phyloP scores from a whole-genome alignment of 768 basidiomycete genomes.

The Tubosaeta brunneosetosa region DNA sequence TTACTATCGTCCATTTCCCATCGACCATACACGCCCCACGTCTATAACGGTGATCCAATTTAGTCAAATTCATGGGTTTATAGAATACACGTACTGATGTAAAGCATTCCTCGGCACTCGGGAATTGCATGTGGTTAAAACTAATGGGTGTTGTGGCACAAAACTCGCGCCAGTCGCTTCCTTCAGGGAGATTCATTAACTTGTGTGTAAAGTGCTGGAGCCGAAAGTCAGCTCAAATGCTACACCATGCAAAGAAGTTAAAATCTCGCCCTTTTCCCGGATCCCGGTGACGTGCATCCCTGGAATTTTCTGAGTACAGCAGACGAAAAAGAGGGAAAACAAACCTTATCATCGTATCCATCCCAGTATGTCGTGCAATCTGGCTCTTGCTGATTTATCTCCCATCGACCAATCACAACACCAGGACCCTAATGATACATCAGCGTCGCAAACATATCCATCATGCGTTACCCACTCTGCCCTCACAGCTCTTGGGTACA shows the following conservation, averaged over 20 bases:
- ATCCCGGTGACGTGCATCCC: constrained; percentile 24
- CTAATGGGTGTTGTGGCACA: constrained; percentile 32
- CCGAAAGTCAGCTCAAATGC: no score
- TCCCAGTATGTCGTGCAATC: constrained; percentile 26
- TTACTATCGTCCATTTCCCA: constrained; percentile 23
- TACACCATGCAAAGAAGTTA: no score
- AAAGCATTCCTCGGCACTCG: constrained; percentile 15
- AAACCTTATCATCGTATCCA: constrained; percentile 23
- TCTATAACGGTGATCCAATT: constrained; percentile 6
- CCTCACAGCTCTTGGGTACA: constrained; percentile 21
- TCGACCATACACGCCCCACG: constrained; percentile 19
- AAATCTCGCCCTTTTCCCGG: constrained; percentile 16
- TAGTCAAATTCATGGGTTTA: neutral
- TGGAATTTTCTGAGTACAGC: neutral
- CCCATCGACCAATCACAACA: constrained; percentile 25
- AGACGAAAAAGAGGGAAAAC: neutral
- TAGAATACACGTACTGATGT: constrained; percentile 5
- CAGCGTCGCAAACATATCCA: no score
- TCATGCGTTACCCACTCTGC: constrained; percentile 8
- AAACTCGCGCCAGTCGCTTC: constrained; percentile 30
- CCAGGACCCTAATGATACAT: constrained; percentile 9
- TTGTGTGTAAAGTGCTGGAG: constrained; percentile 24
- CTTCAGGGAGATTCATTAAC: constrained; percentile 22
- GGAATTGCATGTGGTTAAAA: constrained; percentile 23
- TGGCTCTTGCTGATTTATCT: constrained; percentile 23